Evolutionary conservation across 192 early-diverging fungal species (phyloP).

Genomic region (Backusella tarrabulga): DNA sequence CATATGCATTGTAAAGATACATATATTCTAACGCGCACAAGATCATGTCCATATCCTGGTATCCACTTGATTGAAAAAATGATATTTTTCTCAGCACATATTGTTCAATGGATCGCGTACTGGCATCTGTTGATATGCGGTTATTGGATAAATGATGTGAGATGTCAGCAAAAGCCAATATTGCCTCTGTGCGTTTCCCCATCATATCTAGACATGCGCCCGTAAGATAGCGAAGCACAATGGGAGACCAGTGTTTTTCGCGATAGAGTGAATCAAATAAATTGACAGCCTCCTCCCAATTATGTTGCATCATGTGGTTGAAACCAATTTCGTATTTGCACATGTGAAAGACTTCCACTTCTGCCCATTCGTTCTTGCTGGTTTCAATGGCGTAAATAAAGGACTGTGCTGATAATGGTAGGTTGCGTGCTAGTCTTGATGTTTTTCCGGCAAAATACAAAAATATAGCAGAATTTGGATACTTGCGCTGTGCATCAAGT

Average conservation of each 20-base stretch:
- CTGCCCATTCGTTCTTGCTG: conserved; percentile 35
- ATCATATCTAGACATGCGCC: conserved; percentile 47
- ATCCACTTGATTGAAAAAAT: conserved; percentile 39
- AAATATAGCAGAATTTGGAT: conserved; percentile 31
- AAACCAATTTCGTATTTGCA: conserved; percentile 29
- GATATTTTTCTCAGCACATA: conserved; percentile 49
- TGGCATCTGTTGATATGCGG: conserved; percentile 33
- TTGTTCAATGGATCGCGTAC: conserved; percentile 43
- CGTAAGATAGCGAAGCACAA: conserved; percentile 46
- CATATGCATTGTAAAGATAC: conserved; percentile 50
- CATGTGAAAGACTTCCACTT: conserved; percentile 24
- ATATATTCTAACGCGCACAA: conserved; percentile 47
- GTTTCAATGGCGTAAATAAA: conserved; percentile 34
- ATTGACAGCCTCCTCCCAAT: conserved; percentile 23
- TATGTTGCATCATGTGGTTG: conserved; percentile 26
- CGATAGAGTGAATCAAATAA: conserved; percentile 20
- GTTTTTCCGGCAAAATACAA: conserved; percentile 34
- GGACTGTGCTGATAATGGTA: conserved; percentile 30
- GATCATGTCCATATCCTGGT: conserved; percentile 42
- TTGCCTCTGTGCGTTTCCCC: conserved; percentile 71
- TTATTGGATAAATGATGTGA: conserved; percentile 41
- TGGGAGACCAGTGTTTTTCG: conserved; percentile 51
- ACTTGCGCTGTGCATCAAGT: conserved; percentile 29
- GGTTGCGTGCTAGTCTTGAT: conserved; percentile 25
- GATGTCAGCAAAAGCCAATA: conserved; percentile 58